Conservation (phyloP, 306 rosid species). For the Vicia villosa region DNA sequence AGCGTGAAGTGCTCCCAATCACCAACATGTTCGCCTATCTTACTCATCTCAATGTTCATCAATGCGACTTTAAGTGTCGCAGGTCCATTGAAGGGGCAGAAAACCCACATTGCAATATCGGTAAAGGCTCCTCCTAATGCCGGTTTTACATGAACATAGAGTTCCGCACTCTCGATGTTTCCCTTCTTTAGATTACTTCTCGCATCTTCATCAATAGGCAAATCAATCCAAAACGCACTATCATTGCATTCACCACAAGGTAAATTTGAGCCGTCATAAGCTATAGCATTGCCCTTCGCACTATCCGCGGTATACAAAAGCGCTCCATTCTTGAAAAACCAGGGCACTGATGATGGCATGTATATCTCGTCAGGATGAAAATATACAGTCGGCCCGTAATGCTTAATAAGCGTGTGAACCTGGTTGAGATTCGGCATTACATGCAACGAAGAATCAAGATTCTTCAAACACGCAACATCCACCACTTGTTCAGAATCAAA, state of each 20-base stretch:
- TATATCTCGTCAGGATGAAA: constrained; percentile 84
- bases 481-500: constrained; percentile 47
- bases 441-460: constrained; percentile 50
- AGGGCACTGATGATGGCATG: constrained; percentile 91
- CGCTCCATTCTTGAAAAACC: constrained; percentile 88
- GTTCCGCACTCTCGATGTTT: constrained; percentile 68
- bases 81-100: constrained; percentile 94
- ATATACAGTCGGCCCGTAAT: constrained; percentile 87
- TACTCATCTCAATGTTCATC: constrained; percentile 63
- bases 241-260: constrained; percentile 75
- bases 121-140: constrained; percentile 89
- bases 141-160: constrained; percentile 87
- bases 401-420: constrained; percentile 76
- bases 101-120: constrained; percentile 92
- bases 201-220: constrained; percentile 60
- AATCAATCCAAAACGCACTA: constrained; percentile 79
- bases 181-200: constrained; percentile 58
- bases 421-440: constrained; percentile 86
- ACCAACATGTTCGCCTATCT: constrained; percentile 86
- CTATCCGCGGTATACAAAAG: constrained; percentile 48
- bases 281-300: constrained; percentile 40
- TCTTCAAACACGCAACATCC: constrained; percentile 75
- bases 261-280: constrained; percentile 63
- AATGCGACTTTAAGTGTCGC: constrained; percentile 70
- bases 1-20: constrained; percentile 99